Evolutionary conservation across 306 rosid species (phyloP), one percentile per base, ranked within the genome.

Genomic region (Psophocarpus tetragonolobus): DNA sequence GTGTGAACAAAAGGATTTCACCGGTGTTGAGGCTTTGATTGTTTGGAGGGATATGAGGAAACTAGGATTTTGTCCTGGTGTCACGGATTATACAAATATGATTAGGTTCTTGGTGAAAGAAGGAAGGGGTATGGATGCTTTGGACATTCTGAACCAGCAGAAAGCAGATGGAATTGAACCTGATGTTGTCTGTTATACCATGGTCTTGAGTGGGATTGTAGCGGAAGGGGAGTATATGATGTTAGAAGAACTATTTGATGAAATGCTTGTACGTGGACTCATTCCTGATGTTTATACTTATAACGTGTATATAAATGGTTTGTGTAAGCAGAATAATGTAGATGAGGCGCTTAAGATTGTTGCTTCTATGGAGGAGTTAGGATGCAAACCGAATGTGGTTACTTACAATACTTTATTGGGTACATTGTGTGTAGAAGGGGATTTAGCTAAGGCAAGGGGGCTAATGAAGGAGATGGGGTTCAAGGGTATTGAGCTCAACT

Each of bases 121-220:
- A 73, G 86, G 86, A 66, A 85, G 39, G 81, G 89, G 84, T 75
- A 64, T 21, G 80, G 87, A 87, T 81, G 92, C 96, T 56, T 36
- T 89, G 68, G 77, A 70, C 4, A 66, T 91, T 68, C 63, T 91
- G 87, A 75, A 68, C 61, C 84, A 77, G 91, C 84, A 86, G 83
- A 90, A 94, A 78, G 78, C 18, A 15, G 89, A 80, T 45, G 90
- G 94, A 68, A 78, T 87, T 67, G 88, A 89, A 79, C 96, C 96
- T 30, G 93, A 90, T 56, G 73, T 89, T 80, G 90, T 92, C 74
- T 89, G 90, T 61, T 94, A 92, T 77, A 94, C 94, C 18, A 88
- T 88, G 93, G 90, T 88, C 78, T 84, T 94, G 60, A 80, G 79
- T 71, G 90, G 88, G 2, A 36, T 90, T 60, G 81, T 89, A 6